Base-by-base conservation (phyloP, 495 filamentous ascomycete genomes). In the Ramalina intermedia region DNA sequence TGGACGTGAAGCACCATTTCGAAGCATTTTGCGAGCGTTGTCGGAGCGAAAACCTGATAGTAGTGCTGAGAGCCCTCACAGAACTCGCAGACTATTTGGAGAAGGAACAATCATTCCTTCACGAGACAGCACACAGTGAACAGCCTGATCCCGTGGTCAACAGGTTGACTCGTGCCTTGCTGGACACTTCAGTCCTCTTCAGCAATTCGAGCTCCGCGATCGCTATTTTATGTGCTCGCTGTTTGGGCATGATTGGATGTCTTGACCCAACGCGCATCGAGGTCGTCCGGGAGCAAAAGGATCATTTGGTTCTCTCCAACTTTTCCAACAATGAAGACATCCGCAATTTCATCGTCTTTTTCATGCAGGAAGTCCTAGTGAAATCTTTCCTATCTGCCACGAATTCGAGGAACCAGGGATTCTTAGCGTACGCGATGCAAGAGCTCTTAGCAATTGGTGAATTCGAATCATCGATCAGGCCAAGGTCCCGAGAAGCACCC, bases 391-490 rank as follows among this genome's bases (percentile, higher is more conserved):
- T 90, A 33, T 90, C 88, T 2, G 81, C 84, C 9, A 88, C 79
- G 2, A 91, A 94, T 58, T 82, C 88, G 0, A 80, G 79, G 57
- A 74, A 85, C 16, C 89, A 94, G 59, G 86, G 87, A 1, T 96
- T 93, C 60, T 69, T 99, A 14, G 85, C 88, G 13, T 96, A 80
- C 60, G 84, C 81, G 2, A 94, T 96, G 81, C 91, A 99, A 63
- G 83, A 91, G 55, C 71, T 99, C 8, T 74, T 96, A 8, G 81
- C 79, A 47, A 77, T 80, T 50, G 81, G 81, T 58, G 77, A 80
- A 24, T 75, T 94, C 49, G 78, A 76, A 36, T 63, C 66, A 21
- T 64, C 68, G n/a, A 73, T 80, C 6, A 74, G 66, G 20, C 66
- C 73, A 17, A 68, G 74, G 47, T 64, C 71, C 49, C 69, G 72